phyloP scores from a whole-genome alignment of 805 yeast genomes.

The Deakozyma indianensis region DNA sequence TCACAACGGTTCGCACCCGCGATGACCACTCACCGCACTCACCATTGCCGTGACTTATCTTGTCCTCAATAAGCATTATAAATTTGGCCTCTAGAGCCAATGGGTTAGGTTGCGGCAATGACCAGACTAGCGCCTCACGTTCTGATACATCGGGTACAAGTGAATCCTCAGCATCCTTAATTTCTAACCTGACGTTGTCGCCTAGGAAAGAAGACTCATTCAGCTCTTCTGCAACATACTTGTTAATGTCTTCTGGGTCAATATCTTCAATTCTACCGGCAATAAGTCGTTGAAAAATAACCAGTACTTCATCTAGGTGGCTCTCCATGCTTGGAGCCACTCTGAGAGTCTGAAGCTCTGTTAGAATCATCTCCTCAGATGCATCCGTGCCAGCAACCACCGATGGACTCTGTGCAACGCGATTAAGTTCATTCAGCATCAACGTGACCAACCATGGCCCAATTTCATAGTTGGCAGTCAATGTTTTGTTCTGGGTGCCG shows the following conservation, averaged over 20 bases:
- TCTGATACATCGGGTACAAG: background rate
- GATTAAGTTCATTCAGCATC: background rate
- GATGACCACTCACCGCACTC: background rate
- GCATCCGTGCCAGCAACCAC: background rate
- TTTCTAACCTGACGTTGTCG: background rate
- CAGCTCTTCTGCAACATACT: background rate
- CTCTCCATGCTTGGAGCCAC: background rate
- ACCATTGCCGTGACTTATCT: background rate
- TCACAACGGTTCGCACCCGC: background rate
- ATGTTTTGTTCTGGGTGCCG: background rate
- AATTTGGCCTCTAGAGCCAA: background rate
- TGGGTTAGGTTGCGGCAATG: background rate
- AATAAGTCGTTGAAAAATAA: background rate
- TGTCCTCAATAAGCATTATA: background rate
- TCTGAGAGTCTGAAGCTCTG: background rate
- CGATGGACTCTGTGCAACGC: background rate
- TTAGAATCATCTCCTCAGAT: background rate
- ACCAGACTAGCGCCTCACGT: background rate
- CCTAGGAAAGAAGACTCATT: background rate
- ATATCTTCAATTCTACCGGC: background rate
- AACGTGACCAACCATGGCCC: background rate
- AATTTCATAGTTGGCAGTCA: background rate
- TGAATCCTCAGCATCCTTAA: background rate
- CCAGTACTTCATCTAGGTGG: background rate
- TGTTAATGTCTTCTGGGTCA: constrained; percentile 1